phyloP scores from a whole-genome alignment of 2,329 filamentous ascomycete species.

The Calonectria fujianensis region DNA sequence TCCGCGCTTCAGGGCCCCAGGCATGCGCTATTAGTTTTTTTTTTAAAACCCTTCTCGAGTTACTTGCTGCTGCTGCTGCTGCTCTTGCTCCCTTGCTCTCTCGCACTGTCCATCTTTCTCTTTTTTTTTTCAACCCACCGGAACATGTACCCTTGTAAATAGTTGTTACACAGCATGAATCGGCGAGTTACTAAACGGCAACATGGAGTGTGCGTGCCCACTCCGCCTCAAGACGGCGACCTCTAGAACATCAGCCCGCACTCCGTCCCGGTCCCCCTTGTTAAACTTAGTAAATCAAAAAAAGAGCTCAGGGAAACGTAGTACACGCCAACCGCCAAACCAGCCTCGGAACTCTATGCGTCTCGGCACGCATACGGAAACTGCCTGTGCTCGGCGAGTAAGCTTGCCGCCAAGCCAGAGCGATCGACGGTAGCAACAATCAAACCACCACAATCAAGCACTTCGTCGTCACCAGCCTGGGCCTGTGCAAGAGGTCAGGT shows the following conservation, averaged over 20 bases:
- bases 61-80: not conserved
- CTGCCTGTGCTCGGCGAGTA: not conserved
- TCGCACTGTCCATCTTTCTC: not conserved
- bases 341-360: constrained; percentile 36
- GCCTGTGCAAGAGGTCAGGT: constrained; percentile 19
- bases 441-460: not conserved
- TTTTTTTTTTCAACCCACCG: constrained; percentile 14
- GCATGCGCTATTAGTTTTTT: constrained; percentile 33
- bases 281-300: constrained; percentile 29
- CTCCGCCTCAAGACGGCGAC: constrained; percentile 16
- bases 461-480: not conserved
- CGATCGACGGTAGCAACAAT: constrained; percentile 10
- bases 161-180: constrained; percentile 33
- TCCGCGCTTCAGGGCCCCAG: constrained; percentile 15
- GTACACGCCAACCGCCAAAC: constrained; percentile 12
- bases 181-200: constrained; percentile 27
- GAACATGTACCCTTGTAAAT: constrained; percentile 23
- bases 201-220: not conserved
- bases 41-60: not conserved
- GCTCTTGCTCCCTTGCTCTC: not conserved
- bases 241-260: not conserved
- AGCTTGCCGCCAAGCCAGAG: constrained; percentile 20
- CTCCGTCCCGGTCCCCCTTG: not conserved
- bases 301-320: constrained; percentile 3
- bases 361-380: constrained; percentile 19